phyloP scores from a whole-genome alignment of 2,329 filamentous ascomycete genomes.

The Uncinocarpus reesii region DNA sequence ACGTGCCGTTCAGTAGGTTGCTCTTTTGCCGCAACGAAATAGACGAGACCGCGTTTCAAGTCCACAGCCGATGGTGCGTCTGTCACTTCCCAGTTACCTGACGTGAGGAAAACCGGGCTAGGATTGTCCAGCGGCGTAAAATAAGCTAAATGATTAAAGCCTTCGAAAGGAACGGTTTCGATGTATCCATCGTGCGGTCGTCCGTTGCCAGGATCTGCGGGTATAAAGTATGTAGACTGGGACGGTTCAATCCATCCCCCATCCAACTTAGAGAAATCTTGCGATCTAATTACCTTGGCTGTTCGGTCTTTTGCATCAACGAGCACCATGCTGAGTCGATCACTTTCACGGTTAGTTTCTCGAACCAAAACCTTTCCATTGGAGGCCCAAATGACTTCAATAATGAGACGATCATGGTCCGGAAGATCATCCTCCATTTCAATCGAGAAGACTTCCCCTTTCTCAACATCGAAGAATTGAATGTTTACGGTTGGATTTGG shows the following conservation, averaged over 20 bases:
- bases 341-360: slow-evolving; percentile 88
- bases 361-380: slow-evolving; percentile 70
- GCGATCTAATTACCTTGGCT: slow-evolving; percentile 66
- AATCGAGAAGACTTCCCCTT: slow-evolving; percentile 68
- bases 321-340: slow-evolving; percentile 75
- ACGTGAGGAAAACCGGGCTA: slow-evolving; percentile 74
- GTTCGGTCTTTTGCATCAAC: slow-evolving; percentile 65
- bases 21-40: slow-evolving; percentile 79
- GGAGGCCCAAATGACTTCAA: slow-evolving; percentile 84
- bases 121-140: slow-evolving; percentile 79
- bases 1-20: slow-evolving; percentile 82
- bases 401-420: slow-evolving; percentile 78
- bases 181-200: slow-evolving; percentile 80
- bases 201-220: slow-evolving; percentile 66
- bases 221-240: slow-evolving; percentile 73
- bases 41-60: slow-evolving; percentile 73
- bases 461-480: slow-evolving; percentile 75
- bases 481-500: slow-evolving; percentile 86
- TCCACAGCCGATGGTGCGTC: slow-evolving; percentile 76
- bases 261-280: slow-evolving; percentile 74
- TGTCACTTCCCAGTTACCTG: slow-evolving; percentile 86
- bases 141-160: slow-evolving; percentile 85
- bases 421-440: slow-evolving; percentile 65
- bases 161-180: slow-evolving; percentile 75
- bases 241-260: slow-evolving; percentile 96